Evolutionary conservation across 2,329 filamentous ascomycete genomes (phyloP).

Genomic region (Dryadomyces quercus-mongolicae): DNA sequence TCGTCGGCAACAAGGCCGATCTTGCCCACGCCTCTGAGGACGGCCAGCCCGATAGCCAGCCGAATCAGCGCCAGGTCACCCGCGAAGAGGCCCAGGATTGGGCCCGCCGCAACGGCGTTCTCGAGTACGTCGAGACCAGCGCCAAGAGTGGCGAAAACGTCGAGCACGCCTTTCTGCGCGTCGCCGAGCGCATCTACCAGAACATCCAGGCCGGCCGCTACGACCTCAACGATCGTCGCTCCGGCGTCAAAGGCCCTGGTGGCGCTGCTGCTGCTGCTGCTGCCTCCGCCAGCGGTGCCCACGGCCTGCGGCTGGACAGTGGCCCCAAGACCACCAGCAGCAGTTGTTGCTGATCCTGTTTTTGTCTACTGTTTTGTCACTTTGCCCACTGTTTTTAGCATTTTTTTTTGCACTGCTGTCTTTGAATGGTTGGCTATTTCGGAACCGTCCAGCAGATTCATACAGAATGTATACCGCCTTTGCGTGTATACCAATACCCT

Average conservation of each 20-base stretch:
- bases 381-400: neutral
- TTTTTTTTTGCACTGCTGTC: neutral
- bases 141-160: conserved; percentile 94
- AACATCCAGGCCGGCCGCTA: conserved; percentile 95
- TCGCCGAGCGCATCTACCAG: conserved; percentile 89
- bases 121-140: conserved; percentile 91
- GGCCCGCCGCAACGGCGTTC: conserved; percentile 73
- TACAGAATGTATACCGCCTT: neutral
- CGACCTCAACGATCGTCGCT: conserved; percentile 84
- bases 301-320: conserved; percentile 29
- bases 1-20: conserved; percentile 94
- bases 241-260: conserved; percentile 70
- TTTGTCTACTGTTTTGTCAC: neutral
- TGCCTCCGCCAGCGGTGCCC: conserved; percentile 9
- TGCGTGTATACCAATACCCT: neutral
- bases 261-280: conserved; percentile 3
- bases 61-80: conserved; percentile 68
- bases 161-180: conserved; percentile 82
- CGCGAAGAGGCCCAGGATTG: conserved; percentile 77
- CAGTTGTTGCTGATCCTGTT: conserved; percentile 30
- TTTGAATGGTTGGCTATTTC: neutral
- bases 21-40: conserved; percentile 31
- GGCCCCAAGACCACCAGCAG: conserved; percentile 28
- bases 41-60: conserved; percentile 21
- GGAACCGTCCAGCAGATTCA: too few species aligned